A percentile compares a stretch with the other conserved stretches of the same genome.
These are phyloP conservation scores for Nissolia schottii DNA, from an alignment of 306 rosid species.

Conservation along the genomic window DNA sequence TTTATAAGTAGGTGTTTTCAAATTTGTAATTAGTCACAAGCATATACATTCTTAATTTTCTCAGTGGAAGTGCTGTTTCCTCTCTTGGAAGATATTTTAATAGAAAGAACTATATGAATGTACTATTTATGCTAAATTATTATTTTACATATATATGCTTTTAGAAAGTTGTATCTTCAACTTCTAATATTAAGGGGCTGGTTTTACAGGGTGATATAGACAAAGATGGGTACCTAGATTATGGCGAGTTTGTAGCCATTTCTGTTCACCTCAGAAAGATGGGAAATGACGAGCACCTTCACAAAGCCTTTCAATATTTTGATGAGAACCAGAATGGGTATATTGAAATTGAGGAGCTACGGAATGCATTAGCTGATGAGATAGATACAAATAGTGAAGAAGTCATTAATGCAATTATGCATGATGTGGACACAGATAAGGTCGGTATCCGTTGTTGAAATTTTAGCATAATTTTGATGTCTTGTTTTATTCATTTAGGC, in stretches of 20 bases:
- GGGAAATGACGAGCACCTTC: conserved; percentile 83
- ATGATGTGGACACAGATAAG: too few relatives aligned
- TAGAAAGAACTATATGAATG: not conserved
- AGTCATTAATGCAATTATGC: conserved; percentile 70
- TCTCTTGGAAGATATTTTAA: not conserved
- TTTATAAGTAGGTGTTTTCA: not conserved
- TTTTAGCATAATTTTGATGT: not conserved
- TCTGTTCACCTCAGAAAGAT: conserved; percentile 70
- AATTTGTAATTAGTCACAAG: not conserved
- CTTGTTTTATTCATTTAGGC: not conserved
- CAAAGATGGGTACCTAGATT: conserved; percentile 73
- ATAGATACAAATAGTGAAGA: conserved; percentile 62
- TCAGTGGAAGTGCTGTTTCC: not conserved
- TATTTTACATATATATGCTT: not conserved
- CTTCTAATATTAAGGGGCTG: not conserved
- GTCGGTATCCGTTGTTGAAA: conserved; percentile 30
- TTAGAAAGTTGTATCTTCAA: not conserved
- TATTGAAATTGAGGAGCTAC: conserved; percentile 81
- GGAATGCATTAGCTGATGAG: conserved; percentile 59
- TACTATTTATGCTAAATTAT: not conserved
- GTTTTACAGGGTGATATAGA: conserved; percentile 71
- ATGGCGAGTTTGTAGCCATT: conserved; percentile 81
- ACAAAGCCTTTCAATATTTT: conserved; percentile 75
- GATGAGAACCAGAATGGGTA: conserved; percentile 61
- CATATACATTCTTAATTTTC: not conserved